Conservation (phyloP, 768 basidiomycete genomes). For the Lactarius vividus region DNA sequence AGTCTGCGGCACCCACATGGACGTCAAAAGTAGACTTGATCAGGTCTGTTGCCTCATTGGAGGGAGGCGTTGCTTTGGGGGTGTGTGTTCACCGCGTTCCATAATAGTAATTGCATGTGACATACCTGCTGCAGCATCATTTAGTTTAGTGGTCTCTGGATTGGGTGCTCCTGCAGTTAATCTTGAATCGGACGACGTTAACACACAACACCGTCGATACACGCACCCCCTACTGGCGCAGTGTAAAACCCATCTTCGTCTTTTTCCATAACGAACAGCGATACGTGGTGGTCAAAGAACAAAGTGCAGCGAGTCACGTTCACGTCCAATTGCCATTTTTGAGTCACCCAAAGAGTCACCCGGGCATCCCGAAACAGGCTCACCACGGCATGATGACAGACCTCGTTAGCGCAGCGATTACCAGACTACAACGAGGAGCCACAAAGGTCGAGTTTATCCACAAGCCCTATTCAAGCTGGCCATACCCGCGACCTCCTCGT, state of each 20-base stretch:
- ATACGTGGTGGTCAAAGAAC: conserved; percentile 1
- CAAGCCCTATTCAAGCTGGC: conserved; percentile 63
- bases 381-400: conserved; percentile 10
- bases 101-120: not conserved
- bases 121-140: conserved; percentile 13
- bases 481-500: conserved; percentile 41
- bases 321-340: conserved; percentile 6
- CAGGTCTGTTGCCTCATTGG: conserved; percentile 49
- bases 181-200: not conserved
- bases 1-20: conserved; percentile 46
- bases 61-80: not conserved
- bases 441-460: conserved; percentile 60
- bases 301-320: not conserved
- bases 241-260: conserved; percentile 81
- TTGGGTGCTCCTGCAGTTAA: not conserved
- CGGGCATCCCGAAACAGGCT: not conserved
- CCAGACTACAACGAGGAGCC: conserved; percentile 44
- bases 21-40: conserved; percentile 83
- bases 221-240: conserved; percentile 46
- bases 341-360: too few relatives aligned
- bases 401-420: conserved; percentile 22
- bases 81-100: not conserved
- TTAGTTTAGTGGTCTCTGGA: not conserved
- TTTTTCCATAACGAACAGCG: conserved; percentile 51
- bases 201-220: not conserved